phyloP scores from a whole-genome alignment of 2,329 filamentous ascomycete species.

The Canariomyces notabilis region DNA sequence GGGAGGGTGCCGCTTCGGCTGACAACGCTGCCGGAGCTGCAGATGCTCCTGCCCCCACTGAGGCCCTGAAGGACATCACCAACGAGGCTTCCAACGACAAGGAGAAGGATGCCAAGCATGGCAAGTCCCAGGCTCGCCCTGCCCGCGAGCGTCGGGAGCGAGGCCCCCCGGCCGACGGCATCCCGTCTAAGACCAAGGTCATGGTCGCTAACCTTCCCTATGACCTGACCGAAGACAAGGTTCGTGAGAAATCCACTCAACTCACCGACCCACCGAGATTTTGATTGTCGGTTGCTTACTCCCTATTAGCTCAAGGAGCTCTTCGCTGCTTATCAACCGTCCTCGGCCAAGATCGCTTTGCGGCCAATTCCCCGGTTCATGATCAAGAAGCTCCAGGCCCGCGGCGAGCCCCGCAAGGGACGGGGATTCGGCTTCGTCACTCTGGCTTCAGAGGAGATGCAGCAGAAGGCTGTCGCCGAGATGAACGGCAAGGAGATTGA shows the following conservation, averaged over 20 bases:
- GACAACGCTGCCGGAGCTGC: conserved; percentile 41
- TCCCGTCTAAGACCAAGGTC: conserved; percentile 99
- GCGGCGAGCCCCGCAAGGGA: conserved; percentile 96
- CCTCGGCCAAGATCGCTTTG: conserved; percentile 96
- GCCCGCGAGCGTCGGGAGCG: conserved; percentile 72
- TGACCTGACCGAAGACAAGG: conserved; percentile 95
- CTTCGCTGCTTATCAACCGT: conserved; percentile 85
- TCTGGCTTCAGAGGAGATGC: conserved; percentile 87
- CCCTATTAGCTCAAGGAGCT: conserved; percentile 82
- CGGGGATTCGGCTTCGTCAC: conserved; percentile 99
- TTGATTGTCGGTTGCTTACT: conserved; percentile 22
- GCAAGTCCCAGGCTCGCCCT: conserved; percentile 53
- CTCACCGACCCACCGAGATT: neutral
- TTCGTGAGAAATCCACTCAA: conserved; percentile 38
- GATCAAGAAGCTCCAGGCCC: conserved; percentile 99
- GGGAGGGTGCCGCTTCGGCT: conserved; percentile 41
- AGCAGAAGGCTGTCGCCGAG: conserved; percentile 93
- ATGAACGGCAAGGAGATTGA: conserved; percentile 99
- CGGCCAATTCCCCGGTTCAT: conserved; percentile 98
- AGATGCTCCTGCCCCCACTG: conserved; percentile 46
- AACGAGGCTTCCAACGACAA: conserved; percentile 54
- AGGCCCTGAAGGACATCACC: conserved; percentile 58
- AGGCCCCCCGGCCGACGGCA: conserved; percentile 92
- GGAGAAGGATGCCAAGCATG: conserved; percentile 30
- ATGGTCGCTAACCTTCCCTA: conserved; percentile 99